Evolutionary conservation across 306 rosid genomes (phyloP), one percentile per base, ranked within the genome.

Genomic region (Begonia fuchsioides): DNA sequence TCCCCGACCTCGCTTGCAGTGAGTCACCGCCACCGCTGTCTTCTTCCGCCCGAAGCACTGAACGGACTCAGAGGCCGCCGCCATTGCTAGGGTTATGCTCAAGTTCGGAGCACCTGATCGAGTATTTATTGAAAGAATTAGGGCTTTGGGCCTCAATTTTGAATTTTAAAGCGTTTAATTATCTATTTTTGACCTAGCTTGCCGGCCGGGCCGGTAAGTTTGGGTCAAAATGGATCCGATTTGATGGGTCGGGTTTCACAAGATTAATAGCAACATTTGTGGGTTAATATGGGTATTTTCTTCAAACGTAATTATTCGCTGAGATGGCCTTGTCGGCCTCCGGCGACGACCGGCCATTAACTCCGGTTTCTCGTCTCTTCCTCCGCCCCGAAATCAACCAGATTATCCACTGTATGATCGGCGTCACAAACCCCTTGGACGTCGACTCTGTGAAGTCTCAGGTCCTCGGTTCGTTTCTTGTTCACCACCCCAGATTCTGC

Each of bases 41-140:
- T 86, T 86, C 70, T 86, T 86, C 10, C 93, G 77, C 9, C 96
- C 96, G 44, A 86, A 86, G 50, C 93, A 81, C 38, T 86, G 93
- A 0, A 86, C 96, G n/a, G 83, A 78, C 51, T 79, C 76, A 1
- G 65, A 43, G 0, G 54, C 15, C 18, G 63, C 44, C 32, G 77
- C 51, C 72, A 60, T 61, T 61, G 62, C 52, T 66, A 56, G 56
- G 57, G 59, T 63, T 50, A 35, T 12, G 39, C 9, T 20, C 44
- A 17, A n/a, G n/a, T n/a, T 26, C 35, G 35, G 7, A 2, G 35
- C 7, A 26, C 35, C 35, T 26, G 35, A 26, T 1, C 0, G 35
- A 26, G 35, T 0, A 26, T 26, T 26, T 26, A 26, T 26, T 6
- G 5, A 8, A 26, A 26, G 35, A 6, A 26, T 26, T 26, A 26